phyloP scores from a whole-genome alignment of 495 filamentous ascomycete genomes.

The Jackrogersella minutella region DNA sequence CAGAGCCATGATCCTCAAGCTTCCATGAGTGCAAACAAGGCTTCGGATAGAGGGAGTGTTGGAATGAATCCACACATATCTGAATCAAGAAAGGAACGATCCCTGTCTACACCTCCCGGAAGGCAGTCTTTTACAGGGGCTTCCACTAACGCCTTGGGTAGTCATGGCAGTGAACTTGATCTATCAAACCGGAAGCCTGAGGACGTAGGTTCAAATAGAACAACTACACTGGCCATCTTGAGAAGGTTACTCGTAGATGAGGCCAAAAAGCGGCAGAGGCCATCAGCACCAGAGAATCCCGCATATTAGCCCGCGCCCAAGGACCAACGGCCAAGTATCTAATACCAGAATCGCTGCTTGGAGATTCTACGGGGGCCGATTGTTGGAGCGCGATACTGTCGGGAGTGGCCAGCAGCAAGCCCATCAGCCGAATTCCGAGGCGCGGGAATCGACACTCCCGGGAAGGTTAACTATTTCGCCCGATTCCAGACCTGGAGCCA shows the following conservation, averaged over 20 bases:
- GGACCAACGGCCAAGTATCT: background rate
- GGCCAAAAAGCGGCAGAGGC: conserved; percentile 4
- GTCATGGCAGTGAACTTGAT: background rate
- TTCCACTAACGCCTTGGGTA: background rate
- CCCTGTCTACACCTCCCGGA: background rate
- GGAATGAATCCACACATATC: background rate
- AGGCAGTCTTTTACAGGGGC: background rate
- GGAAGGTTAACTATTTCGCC: background rate
- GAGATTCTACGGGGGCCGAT: conserved; percentile 11
- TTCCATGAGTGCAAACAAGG: background rate
- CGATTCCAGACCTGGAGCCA: background rate
- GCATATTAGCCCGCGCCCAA: background rate
- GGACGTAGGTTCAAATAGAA: background rate
- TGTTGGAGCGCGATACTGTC: background rate
- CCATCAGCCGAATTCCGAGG: background rate
- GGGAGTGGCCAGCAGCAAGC: background rate
- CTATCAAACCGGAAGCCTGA: background rate
- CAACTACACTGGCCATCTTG: background rate
- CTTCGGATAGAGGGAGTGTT: too few species aligned
- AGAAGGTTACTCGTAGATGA: conserved; percentile 1
- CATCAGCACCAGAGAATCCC: background rate
- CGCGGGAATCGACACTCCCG: background rate
- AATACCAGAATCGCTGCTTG: conserved; percentile 17
- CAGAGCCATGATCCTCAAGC: background rate
- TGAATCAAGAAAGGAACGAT: background rate